Conservation (phyloP, 352 stramenopile genomes). For the Globisporangium sylvaticum region DNA sequence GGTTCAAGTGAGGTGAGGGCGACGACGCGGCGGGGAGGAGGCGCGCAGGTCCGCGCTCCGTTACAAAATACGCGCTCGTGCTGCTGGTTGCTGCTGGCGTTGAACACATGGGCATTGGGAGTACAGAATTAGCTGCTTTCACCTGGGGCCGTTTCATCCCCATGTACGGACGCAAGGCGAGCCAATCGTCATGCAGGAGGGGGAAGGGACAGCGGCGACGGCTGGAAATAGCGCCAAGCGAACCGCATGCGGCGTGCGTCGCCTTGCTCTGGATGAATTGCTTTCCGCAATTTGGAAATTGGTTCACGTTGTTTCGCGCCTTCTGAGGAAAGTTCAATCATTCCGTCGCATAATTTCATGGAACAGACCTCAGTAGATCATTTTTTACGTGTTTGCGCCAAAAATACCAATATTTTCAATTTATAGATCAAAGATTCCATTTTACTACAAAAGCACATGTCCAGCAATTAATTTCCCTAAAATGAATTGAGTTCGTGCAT, state of each 20-base stretch:
- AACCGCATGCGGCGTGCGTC: neutral
- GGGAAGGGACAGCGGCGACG: neutral
- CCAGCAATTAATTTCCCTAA: neutral
- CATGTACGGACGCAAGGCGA: neutral
- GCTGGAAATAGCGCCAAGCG: neutral
- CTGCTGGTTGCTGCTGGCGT: neutral
- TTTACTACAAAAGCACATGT: neutral
- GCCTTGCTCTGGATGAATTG: neutral
- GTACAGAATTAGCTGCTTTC: neutral
- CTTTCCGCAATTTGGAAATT: neutral
- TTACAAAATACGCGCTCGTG: conserved; percentile 6
- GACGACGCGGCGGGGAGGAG: neutral
- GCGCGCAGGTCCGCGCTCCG: neutral
- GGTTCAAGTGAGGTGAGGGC: neutral
- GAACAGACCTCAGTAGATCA: neutral
- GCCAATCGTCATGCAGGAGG: neutral
- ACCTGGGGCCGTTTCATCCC: neutral
- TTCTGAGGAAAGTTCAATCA: neutral
- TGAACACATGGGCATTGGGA: neutral
- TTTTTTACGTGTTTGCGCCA: neutral
- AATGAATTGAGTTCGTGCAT: neutral
- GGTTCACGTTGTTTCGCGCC: neutral
- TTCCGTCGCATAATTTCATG: neutral
- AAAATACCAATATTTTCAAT: neutral
- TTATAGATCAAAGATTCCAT: neutral